phyloP scores from a whole-genome alignment of 331 rosid genomes.

The Dryas integrifolia region DNA sequence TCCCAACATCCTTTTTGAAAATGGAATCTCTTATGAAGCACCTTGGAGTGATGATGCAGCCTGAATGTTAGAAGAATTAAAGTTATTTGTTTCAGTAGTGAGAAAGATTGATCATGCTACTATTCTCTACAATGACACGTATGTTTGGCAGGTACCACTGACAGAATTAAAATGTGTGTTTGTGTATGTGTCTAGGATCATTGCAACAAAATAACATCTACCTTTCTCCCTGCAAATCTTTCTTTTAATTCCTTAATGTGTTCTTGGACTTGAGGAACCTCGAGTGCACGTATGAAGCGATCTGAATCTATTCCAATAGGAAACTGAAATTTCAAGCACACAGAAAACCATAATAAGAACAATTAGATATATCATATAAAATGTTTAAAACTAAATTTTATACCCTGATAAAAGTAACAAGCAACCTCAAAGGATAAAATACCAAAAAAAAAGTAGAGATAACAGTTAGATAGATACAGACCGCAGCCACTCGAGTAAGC shows the following conservation, averaged over 20 bases:
- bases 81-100: background rate
- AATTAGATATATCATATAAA: background rate
- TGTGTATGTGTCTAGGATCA: background rate
- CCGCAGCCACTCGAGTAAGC: constrained; percentile 98
- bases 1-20: background rate
- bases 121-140: background rate
- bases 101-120: background rate
- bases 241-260: constrained; percentile 68
- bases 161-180: background rate
- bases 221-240: constrained; percentile 82
- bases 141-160: background rate
- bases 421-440: background rate
- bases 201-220: constrained; percentile 26
- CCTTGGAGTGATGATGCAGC: background rate
- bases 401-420: background rate
- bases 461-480: constrained; percentile 34
- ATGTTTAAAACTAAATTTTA: background rate
- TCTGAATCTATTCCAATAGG: constrained; percentile 90
- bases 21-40: background rate
- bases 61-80: background rate
- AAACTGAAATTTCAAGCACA: constrained; percentile 51
- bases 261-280: constrained; percentile 42
- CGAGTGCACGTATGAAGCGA: constrained; percentile 72
- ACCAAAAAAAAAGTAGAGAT: background rate
- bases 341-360: constrained; percentile 24